Conservation (phyloP, 371 early-diverging fungal species). For the Mucor ambiguus region DNA sequence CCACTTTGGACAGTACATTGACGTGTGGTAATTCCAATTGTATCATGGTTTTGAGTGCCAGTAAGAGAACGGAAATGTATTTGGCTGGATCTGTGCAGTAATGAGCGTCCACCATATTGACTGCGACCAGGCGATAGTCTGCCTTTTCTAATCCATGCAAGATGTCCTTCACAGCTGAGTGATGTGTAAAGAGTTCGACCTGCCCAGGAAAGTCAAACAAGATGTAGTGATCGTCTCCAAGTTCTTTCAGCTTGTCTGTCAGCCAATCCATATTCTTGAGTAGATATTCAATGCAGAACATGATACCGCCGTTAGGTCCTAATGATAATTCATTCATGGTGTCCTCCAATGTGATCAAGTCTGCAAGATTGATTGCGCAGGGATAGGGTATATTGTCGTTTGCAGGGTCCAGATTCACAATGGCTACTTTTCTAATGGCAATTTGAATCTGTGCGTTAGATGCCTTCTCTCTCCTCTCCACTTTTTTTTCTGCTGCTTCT, state of each 20-base stretch:
- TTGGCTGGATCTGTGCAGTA: slow-evolving; percentile 94
- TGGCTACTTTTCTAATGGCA: slow-evolving; percentile 69
- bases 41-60: slow-evolving; percentile 89
- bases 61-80: slow-evolving; percentile 88
- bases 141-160: slow-evolving; percentile 75
- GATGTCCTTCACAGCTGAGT: slow-evolving; percentile 80
- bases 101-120: slow-evolving; percentile 95
- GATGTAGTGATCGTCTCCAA: slow-evolving; percentile 82
- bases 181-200: slow-evolving; percentile 98
- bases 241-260: slow-evolving; percentile 75
- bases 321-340: slow-evolving; percentile 93
- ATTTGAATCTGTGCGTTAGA: neutral
- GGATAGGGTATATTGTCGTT: slow-evolving; percentile 88
- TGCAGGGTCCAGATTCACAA: slow-evolving; percentile 99
- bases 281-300: slow-evolving; percentile 95
- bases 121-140: slow-evolving; percentile 80
- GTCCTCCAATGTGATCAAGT: slow-evolving; percentile 94
- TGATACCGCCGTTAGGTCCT: slow-evolving; percentile 99
- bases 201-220: slow-evolving; percentile 99
- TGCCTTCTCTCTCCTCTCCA: neutral
- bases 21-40: slow-evolving; percentile 95
- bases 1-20: slow-evolving; percentile 96
- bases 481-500: neutral
- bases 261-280: slow-evolving; percentile 95
- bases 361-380: slow-evolving; percentile 89